Evolutionary conservation across 257 asterid species (phyloP).

Genomic region (Fraxinus americana): DNA sequence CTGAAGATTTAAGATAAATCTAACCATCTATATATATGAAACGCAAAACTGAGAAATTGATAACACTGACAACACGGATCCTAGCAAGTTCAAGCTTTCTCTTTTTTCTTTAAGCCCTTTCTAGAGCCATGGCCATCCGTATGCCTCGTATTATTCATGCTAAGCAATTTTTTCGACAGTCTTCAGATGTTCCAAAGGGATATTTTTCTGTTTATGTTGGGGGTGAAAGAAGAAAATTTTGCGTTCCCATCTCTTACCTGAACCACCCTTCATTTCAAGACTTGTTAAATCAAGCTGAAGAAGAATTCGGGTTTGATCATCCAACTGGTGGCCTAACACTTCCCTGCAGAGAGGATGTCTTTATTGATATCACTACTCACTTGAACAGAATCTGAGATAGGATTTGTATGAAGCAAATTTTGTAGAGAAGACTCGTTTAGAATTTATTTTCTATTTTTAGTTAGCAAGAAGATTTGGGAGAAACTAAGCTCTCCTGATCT

Average conservation of each 20-base stretch:
- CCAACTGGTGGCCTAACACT: slow-evolving; percentile 49
- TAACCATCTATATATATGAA: no score
- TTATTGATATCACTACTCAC: slow-evolving; percentile 15
- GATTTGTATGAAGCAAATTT: no score
- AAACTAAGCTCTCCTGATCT: no score
- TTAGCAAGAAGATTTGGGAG: no score
- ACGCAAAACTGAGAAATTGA: no score
- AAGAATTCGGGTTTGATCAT: slow-evolving; percentile 41
- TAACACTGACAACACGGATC: no score
- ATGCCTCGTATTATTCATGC: no score
- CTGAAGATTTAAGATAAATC: no score
- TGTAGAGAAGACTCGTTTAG: no score
- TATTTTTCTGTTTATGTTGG: slow-evolving; percentile 44
- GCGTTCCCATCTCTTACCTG: slow-evolving; percentile 37
- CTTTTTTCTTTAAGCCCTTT: neutral
- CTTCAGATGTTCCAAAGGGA: slow-evolving; percentile 50
- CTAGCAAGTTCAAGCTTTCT: neutral
- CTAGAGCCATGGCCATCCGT: slow-evolving; percentile 31
- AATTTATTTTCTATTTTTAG: no score
- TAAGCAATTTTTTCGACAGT: slow-evolving; percentile 28
- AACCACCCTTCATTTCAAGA: slow-evolving; percentile 42
- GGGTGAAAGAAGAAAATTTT: slow-evolving; percentile 32
- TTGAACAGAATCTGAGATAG: slow-evolving; percentile 18
- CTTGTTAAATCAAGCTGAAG: slow-evolving; percentile 30
- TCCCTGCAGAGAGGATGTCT: slow-evolving; percentile 35